A percentile compares a stretch with the other conserved stretches of the same genome.
These are phyloP conservation scores for Fusarium austroafricanum DNA, from an alignment of 2,329 filamentous ascomycete genomes.

Conservation along the genomic window DNA sequence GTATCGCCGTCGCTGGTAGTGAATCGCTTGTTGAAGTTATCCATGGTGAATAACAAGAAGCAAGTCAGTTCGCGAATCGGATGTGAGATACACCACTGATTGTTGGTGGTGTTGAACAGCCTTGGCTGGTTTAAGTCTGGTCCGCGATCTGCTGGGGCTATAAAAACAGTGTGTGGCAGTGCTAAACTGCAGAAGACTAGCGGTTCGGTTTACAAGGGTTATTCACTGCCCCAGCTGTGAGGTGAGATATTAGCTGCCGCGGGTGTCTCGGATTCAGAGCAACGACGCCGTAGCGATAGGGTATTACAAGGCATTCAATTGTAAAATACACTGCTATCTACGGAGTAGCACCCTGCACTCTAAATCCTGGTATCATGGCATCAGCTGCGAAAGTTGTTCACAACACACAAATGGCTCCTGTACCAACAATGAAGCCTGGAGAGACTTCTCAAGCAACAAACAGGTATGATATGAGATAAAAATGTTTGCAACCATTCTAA, in stretches of 20 bases:
- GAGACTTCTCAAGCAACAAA: neutral
- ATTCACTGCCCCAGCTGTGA: neutral
- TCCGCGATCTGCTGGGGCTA: neutral
- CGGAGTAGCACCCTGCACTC: no score
- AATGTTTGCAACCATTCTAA: no score
- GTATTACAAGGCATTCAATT: neutral
- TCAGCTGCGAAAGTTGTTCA: neutral
- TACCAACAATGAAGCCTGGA: no score
- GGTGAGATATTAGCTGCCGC: neutral
- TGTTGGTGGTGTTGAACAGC: neutral
- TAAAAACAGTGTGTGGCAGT: neutral
- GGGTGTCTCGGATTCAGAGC: neutral
- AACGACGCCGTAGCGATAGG: no score
- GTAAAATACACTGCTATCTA: neutral
- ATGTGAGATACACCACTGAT: neutral
- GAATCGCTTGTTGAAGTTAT: constrained; percentile 4
- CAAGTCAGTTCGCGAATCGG: neutral
- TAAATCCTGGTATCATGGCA: neutral
- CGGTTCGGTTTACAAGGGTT: neutral
- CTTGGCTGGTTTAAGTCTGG: no score
- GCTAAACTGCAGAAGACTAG: neutral
- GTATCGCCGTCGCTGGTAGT: neutral
- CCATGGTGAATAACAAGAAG: neutral
- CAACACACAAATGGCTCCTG: neutral
- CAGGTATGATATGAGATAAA: neutral